Evolutionary conservation across 805 yeast genomes (phyloP).

Genomic region (Myxozyma vanderwaltii): DNA sequence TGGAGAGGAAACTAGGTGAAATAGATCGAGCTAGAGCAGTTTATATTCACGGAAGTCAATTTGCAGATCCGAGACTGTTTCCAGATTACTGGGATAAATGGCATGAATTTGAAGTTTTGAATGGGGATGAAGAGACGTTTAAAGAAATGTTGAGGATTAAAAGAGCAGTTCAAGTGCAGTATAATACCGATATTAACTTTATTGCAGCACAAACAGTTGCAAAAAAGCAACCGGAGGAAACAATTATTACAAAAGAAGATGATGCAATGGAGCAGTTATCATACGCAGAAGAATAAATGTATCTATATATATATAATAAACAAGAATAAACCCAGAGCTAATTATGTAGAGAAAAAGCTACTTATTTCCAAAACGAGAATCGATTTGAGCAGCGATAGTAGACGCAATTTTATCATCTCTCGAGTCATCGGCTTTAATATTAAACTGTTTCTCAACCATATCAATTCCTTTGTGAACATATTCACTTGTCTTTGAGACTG

Average conservation of each 20-base stretch:
- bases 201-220: slow-evolving; percentile 36
- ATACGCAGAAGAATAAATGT: background rate
- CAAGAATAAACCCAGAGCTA: background rate
- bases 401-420: slow-evolving; percentile 27
- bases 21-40: slow-evolving; percentile 63
- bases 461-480: slow-evolving; percentile 27
- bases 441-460: slow-evolving; percentile 23
- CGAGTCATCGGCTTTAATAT: slow-evolving; percentile 18
- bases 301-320: background rate
- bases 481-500: slow-evolving; percentile 12
- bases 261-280: slow-evolving; percentile 7
- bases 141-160: slow-evolving; percentile 71
- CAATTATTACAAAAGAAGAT: background rate
- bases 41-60: slow-evolving; percentile 55
- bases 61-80: slow-evolving; percentile 43
- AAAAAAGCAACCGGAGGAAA: slow-evolving; percentile 1
- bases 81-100: slow-evolving; percentile 62
- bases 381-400: slow-evolving; percentile 23
- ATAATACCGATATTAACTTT: slow-evolving; percentile 36
- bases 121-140: slow-evolving; percentile 71
- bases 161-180: slow-evolving; percentile 47
- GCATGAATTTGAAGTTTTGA: slow-evolving; percentile 70
- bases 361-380: slow-evolving; percentile 5
- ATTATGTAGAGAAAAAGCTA: background rate
- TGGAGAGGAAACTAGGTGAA: slow-evolving; percentile 60